A percentile compares a stretch with the other conserved stretches of the same genome.
These are phyloP conservation scores for Pholiota microspora DNA, from an alignment of 768 basidiomycete genomes.

Conservation along the genomic window DNA sequence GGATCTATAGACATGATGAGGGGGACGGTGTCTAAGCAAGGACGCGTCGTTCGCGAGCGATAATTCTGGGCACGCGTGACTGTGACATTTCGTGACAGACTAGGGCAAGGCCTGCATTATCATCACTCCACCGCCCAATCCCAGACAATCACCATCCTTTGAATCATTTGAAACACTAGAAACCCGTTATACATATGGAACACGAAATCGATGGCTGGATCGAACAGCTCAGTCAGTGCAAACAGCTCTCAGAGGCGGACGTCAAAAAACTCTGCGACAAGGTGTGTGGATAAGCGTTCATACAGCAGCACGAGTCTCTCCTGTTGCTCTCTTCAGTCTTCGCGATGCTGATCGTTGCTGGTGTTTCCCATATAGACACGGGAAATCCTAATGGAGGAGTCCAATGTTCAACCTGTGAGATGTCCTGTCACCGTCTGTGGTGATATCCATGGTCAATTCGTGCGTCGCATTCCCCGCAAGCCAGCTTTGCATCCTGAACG, in stretches of 20 bases:
- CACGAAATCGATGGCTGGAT: constrained; percentile 97
- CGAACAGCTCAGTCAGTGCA: constrained; percentile 94
- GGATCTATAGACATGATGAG: constrained; percentile 31
- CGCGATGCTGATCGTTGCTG: constrained; percentile 9
- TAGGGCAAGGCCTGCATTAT: constrained; percentile 22
- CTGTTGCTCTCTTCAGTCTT: constrained; percentile 8
- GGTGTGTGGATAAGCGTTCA: constrained; percentile 51
- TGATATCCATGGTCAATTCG: constrained; percentile 99
- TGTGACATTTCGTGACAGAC: constrained; percentile 28
- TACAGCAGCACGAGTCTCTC: constrained; percentile 14
- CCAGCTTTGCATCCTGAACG: not conserved
- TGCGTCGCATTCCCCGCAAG: constrained; percentile 43
- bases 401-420: constrained; percentile 96
- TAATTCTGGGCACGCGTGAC: constrained; percentile 27
- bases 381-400: constrained; percentile 98
- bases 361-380: constrained; percentile 64
- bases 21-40: constrained; percentile 27
- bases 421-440: constrained; percentile 99
- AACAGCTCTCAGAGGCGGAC: constrained; percentile 92
- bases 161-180: constrained; percentile 26
- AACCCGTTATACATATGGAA: constrained; percentile 40
- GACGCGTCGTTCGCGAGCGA: constrained; percentile 25
- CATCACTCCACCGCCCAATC: constrained; percentile 36
- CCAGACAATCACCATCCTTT: constrained; percentile 29
- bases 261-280: constrained; percentile 99